Percentiles rank a stretch among this genome's conserved stretches.
phyloP scores from a whole-genome alignment of 73 alveolate genomes.

The Stentor roeselii region DNA sequence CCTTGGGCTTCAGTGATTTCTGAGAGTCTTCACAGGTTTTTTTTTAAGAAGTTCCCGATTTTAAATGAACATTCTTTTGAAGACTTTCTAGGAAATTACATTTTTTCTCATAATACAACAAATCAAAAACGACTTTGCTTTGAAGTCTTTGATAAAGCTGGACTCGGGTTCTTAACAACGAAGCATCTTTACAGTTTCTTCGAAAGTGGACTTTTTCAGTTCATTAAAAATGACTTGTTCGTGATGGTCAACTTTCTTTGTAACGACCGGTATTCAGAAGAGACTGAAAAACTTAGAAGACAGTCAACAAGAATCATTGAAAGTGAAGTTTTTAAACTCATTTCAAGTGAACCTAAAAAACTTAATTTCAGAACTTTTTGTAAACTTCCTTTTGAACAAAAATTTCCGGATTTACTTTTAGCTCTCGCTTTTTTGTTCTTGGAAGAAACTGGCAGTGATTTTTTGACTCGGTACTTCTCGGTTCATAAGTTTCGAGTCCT shows the following conservation, averaged over 20 bases:
- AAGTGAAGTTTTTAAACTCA: conserved; percentile 16
- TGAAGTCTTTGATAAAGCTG: neutral
- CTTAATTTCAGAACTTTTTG: conserved; percentile 22
- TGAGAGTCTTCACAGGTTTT: neutral
- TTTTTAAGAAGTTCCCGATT: neutral
- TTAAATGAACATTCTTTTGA: conserved; percentile 13
- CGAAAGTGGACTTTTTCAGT: conserved; percentile 14
- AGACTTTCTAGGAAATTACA: conserved; percentile 9
- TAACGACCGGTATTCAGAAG: conserved; percentile 31
- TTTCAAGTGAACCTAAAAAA: conserved; percentile 2
- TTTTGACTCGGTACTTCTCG: neutral
- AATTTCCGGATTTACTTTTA: conserved; percentile 14
- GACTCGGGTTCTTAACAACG: neutral
- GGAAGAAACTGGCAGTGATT: neutral
- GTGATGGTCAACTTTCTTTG: conserved; percentile 5
- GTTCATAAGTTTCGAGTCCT: neutral
- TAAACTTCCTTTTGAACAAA: neutral
- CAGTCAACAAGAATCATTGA: conserved; percentile 31
- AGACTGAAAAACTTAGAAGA: conserved; percentile 31
- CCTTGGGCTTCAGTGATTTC: neutral
- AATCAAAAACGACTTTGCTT: neutral
- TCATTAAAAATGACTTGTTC: neutral
- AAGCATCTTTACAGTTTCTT: conserved; percentile 9
- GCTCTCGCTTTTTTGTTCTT: neutral
- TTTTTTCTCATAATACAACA: neutral